Conservation (phyloP, 768 basidiomycete species). For the Agaricus blazei region DNA sequence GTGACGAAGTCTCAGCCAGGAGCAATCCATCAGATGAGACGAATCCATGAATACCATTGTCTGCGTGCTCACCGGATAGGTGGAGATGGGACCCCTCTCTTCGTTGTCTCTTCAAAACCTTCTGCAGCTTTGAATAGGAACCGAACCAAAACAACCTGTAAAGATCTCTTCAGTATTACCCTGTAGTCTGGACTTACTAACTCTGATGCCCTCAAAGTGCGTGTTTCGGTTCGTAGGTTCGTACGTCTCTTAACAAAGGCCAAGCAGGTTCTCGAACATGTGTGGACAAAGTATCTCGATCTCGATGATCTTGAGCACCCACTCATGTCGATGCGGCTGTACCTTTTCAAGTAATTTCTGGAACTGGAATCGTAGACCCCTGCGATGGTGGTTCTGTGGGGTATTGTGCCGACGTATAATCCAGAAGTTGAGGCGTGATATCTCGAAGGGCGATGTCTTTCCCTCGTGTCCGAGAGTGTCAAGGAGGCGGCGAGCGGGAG, state of each 20-base stretch:
- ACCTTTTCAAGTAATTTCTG: slow-evolving; percentile 76
- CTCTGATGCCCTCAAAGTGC: slow-evolving; percentile 70
- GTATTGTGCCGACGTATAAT: slow-evolving; percentile 76
- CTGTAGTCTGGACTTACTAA: slow-evolving; percentile 70
- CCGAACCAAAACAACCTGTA: slow-evolving; percentile 72
- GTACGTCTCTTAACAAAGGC: slow-evolving; percentile 85
- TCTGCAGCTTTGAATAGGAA: slow-evolving; percentile 66
- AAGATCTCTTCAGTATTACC: slow-evolving; percentile 66
- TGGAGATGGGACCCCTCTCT: slow-evolving; percentile 66
- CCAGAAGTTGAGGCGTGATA: slow-evolving; percentile 92
- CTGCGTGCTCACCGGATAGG: slow-evolving; percentile 79
- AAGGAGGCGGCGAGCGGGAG: slow-evolving; percentile 46
- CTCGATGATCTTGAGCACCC: slow-evolving; percentile 67
- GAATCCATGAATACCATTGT: slow-evolving; percentile 68
- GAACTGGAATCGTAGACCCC: slow-evolving; percentile 69
- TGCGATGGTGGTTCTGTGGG: slow-evolving; percentile 72
- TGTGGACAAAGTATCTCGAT: slow-evolving; percentile 65
- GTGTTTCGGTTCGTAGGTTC: slow-evolving; percentile 61
- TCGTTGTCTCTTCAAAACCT: neutral
- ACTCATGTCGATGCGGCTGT: slow-evolving; percentile 63
- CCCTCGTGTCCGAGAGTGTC: slow-evolving; percentile 71
- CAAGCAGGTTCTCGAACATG: slow-evolving; percentile 56
- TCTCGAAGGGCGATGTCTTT: slow-evolving; percentile 92
- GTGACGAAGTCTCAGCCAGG: slow-evolving; percentile 28
- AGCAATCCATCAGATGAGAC: slow-evolving; percentile 39